Percentiles rank a stretch among this genome's conserved stretches.
phyloP scores from a whole-genome alignment of 805 yeast species.

The Kluyveromyces lactis region DNA sequence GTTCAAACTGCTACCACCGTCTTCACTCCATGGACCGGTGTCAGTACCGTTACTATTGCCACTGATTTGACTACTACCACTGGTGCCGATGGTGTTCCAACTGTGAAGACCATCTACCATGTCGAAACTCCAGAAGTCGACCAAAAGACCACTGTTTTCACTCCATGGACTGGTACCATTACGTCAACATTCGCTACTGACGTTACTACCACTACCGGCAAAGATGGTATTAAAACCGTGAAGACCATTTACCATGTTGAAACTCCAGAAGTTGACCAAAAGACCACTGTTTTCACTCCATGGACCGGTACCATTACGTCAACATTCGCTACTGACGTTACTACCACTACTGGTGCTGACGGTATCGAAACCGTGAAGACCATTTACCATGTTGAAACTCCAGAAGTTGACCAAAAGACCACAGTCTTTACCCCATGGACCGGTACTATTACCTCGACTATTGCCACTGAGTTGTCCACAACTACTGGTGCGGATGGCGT shows the following conservation, averaged over 20 bases:
- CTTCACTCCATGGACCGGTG: constrained; percentile 6
- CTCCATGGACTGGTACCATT: constrained; percentile 12
- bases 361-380: neutral
- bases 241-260: constrained; percentile 12
- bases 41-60: constrained; percentile 9
- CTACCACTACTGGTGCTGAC: neutral
- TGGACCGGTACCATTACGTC: constrained; percentile 3
- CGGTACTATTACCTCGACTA: constrained; percentile 9
- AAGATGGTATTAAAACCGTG: constrained; percentile 8
- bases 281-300: neutral
- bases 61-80: constrained; percentile 6
- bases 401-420: neutral
- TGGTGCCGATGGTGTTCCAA: constrained; percentile 9
- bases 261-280: constrained; percentile 9
- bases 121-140: constrained; percentile 9
- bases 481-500: constrained; percentile 8
- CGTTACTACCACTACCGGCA: constrained; percentile 7
- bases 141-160: constrained; percentile 5
- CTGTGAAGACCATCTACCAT: constrained; percentile 10
- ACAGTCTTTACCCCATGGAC: neutral
- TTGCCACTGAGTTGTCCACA: constrained; percentile 7
- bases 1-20: constrained; percentile 4
- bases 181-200: constrained; percentile 12
- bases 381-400: neutral
- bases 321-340: neutral